A percentile compares a stretch with the other conserved stretches of the same genome.
Evolutionary conservation across 805 yeast species (phyloP).

Genomic region (Nakazawaea ambrosiae): DNA sequence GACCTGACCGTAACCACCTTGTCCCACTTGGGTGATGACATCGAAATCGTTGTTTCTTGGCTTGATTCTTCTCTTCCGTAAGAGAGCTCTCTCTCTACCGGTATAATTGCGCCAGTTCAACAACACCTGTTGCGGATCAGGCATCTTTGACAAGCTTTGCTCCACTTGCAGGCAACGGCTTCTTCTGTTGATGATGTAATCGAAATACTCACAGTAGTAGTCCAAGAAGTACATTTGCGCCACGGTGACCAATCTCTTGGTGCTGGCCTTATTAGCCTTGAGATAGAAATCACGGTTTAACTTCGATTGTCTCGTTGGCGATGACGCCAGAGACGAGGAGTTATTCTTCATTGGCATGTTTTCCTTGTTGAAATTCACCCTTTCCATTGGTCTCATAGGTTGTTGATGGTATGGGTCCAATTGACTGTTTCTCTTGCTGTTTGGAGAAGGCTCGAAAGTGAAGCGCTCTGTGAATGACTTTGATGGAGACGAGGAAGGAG

Average conservation of each 20-base stretch:
- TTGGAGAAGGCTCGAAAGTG: conserved; percentile 18
- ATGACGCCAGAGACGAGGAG: conserved; percentile 18
- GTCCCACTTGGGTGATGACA: conserved; percentile 97
- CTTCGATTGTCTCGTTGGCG: conserved; percentile 17
- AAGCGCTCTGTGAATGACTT: conserved; percentile 11
- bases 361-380: conserved; percentile 35
- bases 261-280: conserved; percentile 64
- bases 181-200: conserved; percentile 81
- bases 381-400: conserved; percentile 17
- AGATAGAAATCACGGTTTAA: conserved; percentile 38
- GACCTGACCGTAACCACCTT: conserved; percentile 99
- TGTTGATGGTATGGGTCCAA: conserved; percentile 13
- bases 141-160: conserved; percentile 33
- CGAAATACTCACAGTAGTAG: conserved; percentile 93
- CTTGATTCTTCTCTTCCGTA: conserved; percentile 84
- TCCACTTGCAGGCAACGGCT: conserved; percentile 73
- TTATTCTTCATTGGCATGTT: conserved; percentile 23
- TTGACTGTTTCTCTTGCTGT: conserved; percentile 7
- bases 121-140: conserved; percentile 32
- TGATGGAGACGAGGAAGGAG: conserved; percentile 9
- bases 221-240: conserved; percentile 92
- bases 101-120: conserved; percentile 63
- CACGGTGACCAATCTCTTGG: conserved; percentile 81
- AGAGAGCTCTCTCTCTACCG: conserved; percentile 75
- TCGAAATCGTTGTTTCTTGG: conserved; percentile 95